Conservation (phyloP, 1,284 basidiomycete species). For the Phaffia rhodozyma region DNA sequence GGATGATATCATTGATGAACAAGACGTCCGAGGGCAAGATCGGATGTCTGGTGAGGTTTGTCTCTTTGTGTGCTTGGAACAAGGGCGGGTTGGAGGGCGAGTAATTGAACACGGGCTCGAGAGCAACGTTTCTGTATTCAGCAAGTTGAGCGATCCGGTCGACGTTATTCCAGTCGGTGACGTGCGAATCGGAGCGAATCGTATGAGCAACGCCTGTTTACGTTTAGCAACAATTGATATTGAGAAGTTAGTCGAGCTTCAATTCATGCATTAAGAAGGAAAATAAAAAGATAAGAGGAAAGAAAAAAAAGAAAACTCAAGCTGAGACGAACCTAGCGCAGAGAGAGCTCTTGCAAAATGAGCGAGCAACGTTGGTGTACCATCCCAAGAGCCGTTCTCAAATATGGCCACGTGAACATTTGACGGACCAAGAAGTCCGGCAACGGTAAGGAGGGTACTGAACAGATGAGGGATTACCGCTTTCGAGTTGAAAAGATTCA, state of each 20-base stretch:
- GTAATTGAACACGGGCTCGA: slow-evolving; percentile 24
- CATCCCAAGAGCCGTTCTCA: slow-evolving; percentile 16
- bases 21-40: slow-evolving; percentile 21
- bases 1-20: slow-evolving; percentile 31
- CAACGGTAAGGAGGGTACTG: slow-evolving; percentile 11
- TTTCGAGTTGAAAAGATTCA: slow-evolving; percentile 18
- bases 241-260: too few relatives aligned
- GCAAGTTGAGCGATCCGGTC: slow-evolving; percentile 26
- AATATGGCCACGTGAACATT: slow-evolving; percentile 18
- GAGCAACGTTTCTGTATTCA: slow-evolving; percentile 26
- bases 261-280: too few relatives aligned
- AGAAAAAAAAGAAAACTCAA: too few relatives aligned
- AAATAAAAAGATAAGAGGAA: too few relatives aligned
- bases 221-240: too few relatives aligned
- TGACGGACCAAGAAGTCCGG: slow-evolving; percentile 16
- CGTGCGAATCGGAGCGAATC: slow-evolving; percentile 11
- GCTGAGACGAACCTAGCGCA: slow-evolving; percentile 4
- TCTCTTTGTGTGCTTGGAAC: slow-evolving; percentile 7
- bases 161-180: slow-evolving; percentile 16
- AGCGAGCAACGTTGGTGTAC: slow-evolving; percentile 7
- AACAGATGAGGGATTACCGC: slow-evolving; percentile 16
- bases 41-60: slow-evolving; percentile 3
- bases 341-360: slow-evolving; percentile 16
- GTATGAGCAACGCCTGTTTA: slow-evolving; percentile 12
- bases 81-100: slow-evolving; percentile 16